Evolutionary conservation across 257 asterid species (phyloP), one percentile per base, ranked within the genome.

Genomic region (Ophiorrhiza pumila): DNA sequence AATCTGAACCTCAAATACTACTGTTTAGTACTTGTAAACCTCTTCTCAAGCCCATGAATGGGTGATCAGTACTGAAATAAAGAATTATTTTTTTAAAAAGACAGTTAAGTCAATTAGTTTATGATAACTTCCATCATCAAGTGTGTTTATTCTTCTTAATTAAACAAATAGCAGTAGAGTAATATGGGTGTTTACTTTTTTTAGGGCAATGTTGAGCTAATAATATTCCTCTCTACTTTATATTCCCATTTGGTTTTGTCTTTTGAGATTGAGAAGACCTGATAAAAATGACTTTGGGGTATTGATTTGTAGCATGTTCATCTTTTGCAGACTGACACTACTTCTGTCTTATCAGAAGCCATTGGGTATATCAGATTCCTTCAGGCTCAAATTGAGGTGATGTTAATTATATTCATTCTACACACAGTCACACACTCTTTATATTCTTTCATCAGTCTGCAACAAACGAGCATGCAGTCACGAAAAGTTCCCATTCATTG

Each of bases 271-370:
- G 83, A 85, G 78, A 69, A 68, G 74, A 79, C 25, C 66, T 74
- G 65, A 55, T 61, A 65, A 83, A 81, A 78, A 83, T 72, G 74
- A 80, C 77, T 77, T 77, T 39, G 63, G 81, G 75, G 52, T 39
- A 61, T 62, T 47, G 61, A 73, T 80, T 78, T 67, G 78, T 78
- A 80, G 72, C 46, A 52, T 85, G 79, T 85, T 77, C 76, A 84
- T 77, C 92, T 87, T 93, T 89, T 93, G 88, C 98, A 93, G 98
- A 93, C 97, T 87, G 98, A 93, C 87, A 93, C 98, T 72, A 97
- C 98, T 80, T 93, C 98, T 75, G 98, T 93, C 76, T 84, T 93
- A 90, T 93, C 97, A 86, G 98, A 93, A 79, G 89, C 96, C 80
- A 91, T 91, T 79, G 97, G 92, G 65, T 89, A 85, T 87, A 89